Evolutionary conservation across 1,284 basidiomycete species (phyloP).

Genomic region (Cerioporus squamosus): DNA sequence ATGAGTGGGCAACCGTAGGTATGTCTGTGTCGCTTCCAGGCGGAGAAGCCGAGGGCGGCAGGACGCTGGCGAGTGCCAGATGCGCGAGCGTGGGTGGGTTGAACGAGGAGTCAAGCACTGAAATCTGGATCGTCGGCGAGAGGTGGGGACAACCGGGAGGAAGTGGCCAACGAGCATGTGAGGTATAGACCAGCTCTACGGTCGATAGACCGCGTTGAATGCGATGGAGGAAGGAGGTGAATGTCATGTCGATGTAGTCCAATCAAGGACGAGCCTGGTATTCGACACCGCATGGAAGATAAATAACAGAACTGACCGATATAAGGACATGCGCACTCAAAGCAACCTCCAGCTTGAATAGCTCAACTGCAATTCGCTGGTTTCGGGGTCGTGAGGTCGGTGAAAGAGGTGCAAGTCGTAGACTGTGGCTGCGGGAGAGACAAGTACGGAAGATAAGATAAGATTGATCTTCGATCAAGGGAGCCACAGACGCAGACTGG

Average conservation of each 20-base stretch:
- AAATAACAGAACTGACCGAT: conserved; percentile 3
- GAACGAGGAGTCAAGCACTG: conserved; percentile 90
- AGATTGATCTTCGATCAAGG: conserved; percentile 22
- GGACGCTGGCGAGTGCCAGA: conserved; percentile 69
- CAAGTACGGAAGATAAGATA: conserved; percentile 20
- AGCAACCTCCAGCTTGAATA: not conserved
- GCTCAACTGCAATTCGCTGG: too few species aligned
- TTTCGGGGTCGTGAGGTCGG: too few species aligned
- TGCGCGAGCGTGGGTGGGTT: conserved; percentile 94
- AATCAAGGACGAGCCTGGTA: not conserved
- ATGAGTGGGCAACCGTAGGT: not conserved
- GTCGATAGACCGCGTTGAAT: conserved; percentile 50
- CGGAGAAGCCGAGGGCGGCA: conserved; percentile 32
- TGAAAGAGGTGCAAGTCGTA: too few species aligned
- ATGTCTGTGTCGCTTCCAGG: not conserved
- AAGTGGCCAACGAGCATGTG: conserved; percentile 62
- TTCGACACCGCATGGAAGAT: not conserved
- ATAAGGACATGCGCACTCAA: conserved; percentile 1
- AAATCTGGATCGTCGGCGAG: conserved; percentile 45
- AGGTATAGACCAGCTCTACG: conserved; percentile 57
- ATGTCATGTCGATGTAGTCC: conserved; percentile 2
- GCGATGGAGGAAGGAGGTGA: conserved; percentile 37
- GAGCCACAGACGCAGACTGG: not conserved
- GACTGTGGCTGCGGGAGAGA: not conserved
- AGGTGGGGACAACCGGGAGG: conserved; percentile 14